Evolutionary conservation across 1,284 basidiomycete species (phyloP).

Genomic region (Serendipita sp.): DNA sequence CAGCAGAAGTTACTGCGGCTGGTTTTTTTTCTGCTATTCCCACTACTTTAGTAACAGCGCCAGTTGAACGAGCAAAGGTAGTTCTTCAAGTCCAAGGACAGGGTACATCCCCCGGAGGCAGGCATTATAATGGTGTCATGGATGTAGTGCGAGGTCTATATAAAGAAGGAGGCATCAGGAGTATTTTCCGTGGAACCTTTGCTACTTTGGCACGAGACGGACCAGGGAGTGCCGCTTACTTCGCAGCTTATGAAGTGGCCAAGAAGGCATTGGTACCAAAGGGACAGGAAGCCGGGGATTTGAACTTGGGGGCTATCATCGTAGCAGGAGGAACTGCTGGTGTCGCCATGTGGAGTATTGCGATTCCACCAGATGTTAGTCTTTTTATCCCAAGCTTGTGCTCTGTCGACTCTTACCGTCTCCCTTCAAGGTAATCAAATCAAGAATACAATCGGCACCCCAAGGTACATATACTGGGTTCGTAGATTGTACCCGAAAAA

Average conservation of each 20-base stretch:
- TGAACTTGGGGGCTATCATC: constrained; percentile 81
- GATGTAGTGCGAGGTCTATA: constrained; percentile 90
- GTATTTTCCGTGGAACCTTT: constrained; percentile 84
- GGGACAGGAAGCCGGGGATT: constrained; percentile 59
- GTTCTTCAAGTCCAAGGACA: constrained; percentile 90
- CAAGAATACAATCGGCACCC: constrained; percentile 91
- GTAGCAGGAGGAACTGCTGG: constrained; percentile 90
- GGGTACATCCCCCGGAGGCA: constrained; percentile 34
- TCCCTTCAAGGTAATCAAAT: constrained; percentile 72
- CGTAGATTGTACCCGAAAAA: constrained; percentile 84
- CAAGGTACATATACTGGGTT: constrained; percentile 91
- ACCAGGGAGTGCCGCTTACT: constrained; percentile 94
- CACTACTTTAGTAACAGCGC: constrained; percentile 82
- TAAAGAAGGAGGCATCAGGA: constrained; percentile 83
- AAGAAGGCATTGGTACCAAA: constrained; percentile 76
- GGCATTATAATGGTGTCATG: constrained; percentile 80
- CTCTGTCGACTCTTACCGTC: constrained; percentile 12
- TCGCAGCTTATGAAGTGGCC: constrained; percentile 90
- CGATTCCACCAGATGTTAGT: constrained; percentile 86
- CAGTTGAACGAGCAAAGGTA: constrained; percentile 96
- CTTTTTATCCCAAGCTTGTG: neutral
- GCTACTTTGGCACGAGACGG: constrained; percentile 92
- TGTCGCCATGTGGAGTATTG: constrained; percentile 94
- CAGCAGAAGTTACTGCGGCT: constrained; percentile 76
- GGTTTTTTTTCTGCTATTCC: constrained; percentile 94